Evolutionary conservation across 2,329 filamentous ascomycete genomes (phyloP).

Genomic region (Aspergillus flavus): DNA sequence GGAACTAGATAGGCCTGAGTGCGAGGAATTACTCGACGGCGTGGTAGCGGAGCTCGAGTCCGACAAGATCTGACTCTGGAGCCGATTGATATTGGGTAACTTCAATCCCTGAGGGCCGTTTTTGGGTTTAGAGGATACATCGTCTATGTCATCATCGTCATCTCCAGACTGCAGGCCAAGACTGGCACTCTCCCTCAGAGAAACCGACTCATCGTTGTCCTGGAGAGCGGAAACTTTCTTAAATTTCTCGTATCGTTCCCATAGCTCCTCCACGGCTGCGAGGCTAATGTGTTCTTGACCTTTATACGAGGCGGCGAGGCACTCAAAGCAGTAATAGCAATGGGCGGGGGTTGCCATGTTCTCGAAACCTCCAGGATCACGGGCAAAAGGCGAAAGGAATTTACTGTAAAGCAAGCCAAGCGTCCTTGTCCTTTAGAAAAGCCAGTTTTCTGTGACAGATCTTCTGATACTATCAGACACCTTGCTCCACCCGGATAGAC

Average conservation of each 20-base stretch:
- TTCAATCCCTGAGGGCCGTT: slow-evolving; percentile 29
- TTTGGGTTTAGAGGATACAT: slow-evolving; percentile 14
- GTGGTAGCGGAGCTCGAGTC: slow-evolving; percentile 43
- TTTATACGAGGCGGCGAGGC: slow-evolving; percentile 74
- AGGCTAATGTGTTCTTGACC: slow-evolving; percentile 69
- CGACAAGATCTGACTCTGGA: slow-evolving; percentile 39
- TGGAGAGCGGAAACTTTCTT: slow-evolving; percentile 42
- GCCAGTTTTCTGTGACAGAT: neutral
- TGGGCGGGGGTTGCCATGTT: slow-evolving; percentile 82
- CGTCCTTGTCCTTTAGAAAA: neutral
- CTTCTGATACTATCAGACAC: neutral
- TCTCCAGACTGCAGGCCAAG: slow-evolving; percentile 22
- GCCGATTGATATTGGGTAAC: slow-evolving; percentile 35
- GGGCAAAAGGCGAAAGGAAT: too few relatives aligned
- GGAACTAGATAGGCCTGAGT: slow-evolving; percentile 44
- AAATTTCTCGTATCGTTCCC: slow-evolving; percentile 54
- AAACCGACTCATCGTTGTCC: slow-evolving; percentile 23
- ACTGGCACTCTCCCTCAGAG: slow-evolving; percentile 15
- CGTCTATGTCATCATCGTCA: slow-evolving; percentile 36
- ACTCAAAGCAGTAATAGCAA: slow-evolving; percentile 93
- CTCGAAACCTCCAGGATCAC: neutral
- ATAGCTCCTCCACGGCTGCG: slow-evolving; percentile 69
- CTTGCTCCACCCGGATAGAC: neutral
- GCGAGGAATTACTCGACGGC: slow-evolving; percentile 51
- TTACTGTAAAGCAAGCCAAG: neutral